Evolutionary conservation across 1,139 yeast genomes (phyloP), one percentile per base, ranked within the genome.

Genomic region (Eremothecium coryli): DNA sequence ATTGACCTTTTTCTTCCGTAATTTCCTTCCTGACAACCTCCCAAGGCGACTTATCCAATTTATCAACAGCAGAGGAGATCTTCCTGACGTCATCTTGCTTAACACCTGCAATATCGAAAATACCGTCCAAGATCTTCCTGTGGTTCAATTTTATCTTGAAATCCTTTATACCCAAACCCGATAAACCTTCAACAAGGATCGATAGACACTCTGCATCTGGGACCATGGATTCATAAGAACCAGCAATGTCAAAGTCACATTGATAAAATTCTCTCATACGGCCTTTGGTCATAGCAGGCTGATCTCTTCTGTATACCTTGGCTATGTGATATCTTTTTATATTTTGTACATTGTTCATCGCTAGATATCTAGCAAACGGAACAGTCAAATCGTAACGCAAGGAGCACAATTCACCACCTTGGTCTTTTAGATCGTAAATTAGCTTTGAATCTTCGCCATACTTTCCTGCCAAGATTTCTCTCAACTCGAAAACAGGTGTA

Each of bases 281-380:
- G 40, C 98, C 98, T 62, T 90, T 90, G 39, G 97, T 88, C 98
- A 90, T 90, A 11, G 98, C 98, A 4, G 98, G 98, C 62, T 90
- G 98, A 59, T 90, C 98, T 64, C 98, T 80, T 65, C 98, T 76
- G 64, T 90, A 90, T 36, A 90, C 98, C 62, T 90, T 90, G 49
- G 98, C 98, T 47, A 90, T 84, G 65, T 90, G 98, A 61, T 77
- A 90, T 57, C 98, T 73, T 65, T 90, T 90, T 62, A 90, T 90
- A 56, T 69, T 74, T 50, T 84, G 80, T 43, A 90, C 72, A 52
- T 84, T 85, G 66, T 90, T 90, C 80, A 85, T 81, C 23, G 98
- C 98, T 38, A 90, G 93, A 55, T 73, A 90, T 58, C 98, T 73
- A 9, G 98, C 98, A 64, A 90, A 90, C 36, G 98, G 98, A 29